Evolutionary conservation across 805 yeast genomes (phyloP).

Genomic region (Candida sanyiensis): DNA sequence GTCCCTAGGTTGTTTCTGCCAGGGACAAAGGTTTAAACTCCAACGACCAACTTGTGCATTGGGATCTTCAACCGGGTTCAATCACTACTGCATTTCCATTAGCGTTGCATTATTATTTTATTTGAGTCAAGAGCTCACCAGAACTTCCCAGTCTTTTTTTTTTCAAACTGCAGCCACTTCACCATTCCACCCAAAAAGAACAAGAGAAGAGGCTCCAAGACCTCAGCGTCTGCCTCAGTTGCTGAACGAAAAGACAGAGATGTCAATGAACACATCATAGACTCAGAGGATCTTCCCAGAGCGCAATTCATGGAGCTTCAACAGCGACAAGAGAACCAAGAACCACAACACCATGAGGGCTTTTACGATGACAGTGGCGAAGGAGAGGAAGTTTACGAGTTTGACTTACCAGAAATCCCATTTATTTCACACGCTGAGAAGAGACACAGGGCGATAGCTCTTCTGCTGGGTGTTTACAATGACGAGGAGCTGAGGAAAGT

Average conservation of each 20-base stretch:
- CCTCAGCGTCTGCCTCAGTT: conserved; percentile 15
- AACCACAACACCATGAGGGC: too few relatives aligned
- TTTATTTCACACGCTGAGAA: conserved; percentile 24
- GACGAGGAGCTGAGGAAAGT: conserved; percentile 13
- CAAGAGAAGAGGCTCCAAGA: conserved; percentile 19
- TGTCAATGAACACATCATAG: conserved; percentile 4
- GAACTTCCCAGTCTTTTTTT: too few relatives aligned
- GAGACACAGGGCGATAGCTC: conserved; percentile 29
- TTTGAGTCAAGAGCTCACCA: too few relatives aligned
- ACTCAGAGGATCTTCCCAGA: conserved; percentile 4
- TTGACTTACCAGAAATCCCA: conserved; percentile 24
- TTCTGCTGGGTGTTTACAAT: conserved; percentile 22
- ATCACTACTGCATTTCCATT: too few relatives aligned
- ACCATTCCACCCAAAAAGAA: conserved; percentile 16
- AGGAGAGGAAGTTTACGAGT: conserved; percentile 27
- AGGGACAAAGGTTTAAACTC: too few relatives aligned
- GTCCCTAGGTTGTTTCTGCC: too few relatives aligned
- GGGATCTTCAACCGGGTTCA: too few relatives aligned
- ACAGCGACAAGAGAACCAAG: neutral
- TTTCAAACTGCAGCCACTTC: neutral
- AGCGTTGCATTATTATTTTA: too few relatives aligned
- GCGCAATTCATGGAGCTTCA: neutral
- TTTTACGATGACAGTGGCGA: neutral
- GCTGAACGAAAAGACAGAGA: conserved; percentile 1
- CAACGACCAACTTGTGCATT: too few relatives aligned